These are phyloP conservation scores for Thalassiosira profunda DNA, from an alignment of 108 stramenopile genomes.

Conservation along the genomic window DNA sequence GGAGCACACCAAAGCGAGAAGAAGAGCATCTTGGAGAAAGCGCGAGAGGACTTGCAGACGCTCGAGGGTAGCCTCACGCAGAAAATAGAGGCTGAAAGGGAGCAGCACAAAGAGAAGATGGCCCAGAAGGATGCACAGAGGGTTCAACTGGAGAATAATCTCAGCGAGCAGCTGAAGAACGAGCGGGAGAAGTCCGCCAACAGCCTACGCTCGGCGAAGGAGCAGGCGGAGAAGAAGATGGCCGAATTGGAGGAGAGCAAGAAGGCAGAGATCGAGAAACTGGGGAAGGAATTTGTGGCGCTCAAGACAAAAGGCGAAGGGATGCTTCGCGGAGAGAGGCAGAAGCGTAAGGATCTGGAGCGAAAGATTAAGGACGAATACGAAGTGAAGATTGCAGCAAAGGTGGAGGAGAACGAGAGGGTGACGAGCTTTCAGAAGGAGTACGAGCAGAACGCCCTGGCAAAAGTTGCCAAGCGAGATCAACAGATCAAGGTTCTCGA, in stretches of 20 bases:
- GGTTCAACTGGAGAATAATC: slow-evolving; percentile 29
- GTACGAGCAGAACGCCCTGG: slow-evolving; percentile 46
- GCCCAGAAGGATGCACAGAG: slow-evolving; percentile 32
- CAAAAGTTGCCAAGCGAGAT: slow-evolving; percentile 68
- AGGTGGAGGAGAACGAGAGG: slow-evolving; percentile 43
- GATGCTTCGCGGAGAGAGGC: slow-evolving; percentile 63
- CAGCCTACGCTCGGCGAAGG: slow-evolving; percentile 30
- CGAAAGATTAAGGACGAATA: slow-evolving; percentile 45
- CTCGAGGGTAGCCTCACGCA: slow-evolving; percentile 29
- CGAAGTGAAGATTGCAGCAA: slow-evolving; percentile 35
- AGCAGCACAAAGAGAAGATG: slow-evolving; percentile 43
- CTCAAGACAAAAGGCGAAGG: slow-evolving; percentile 58
- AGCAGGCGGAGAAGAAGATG: slow-evolving; percentile 45
- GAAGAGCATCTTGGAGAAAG: slow-evolving; percentile 35
- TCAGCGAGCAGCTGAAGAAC: slow-evolving; percentile 23
- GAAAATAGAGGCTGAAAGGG: slow-evolving; percentile 33
- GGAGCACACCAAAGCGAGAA: slow-evolving; percentile 32
- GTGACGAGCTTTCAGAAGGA: slow-evolving; percentile 49
- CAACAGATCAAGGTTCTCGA: slow-evolving; percentile 64
- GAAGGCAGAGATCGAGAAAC: slow-evolving; percentile 41
- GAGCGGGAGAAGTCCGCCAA: slow-evolving; percentile 31
- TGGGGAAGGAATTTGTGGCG: slow-evolving; percentile 33
- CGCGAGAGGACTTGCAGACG: slow-evolving; percentile 30
- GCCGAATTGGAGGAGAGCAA: slow-evolving; percentile 46
- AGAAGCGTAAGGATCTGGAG: slow-evolving; percentile 43